These are phyloP conservation scores for Prunella vulgaris DNA, from an alignment of 257 asterid species.

Conservation along the genomic window DNA sequence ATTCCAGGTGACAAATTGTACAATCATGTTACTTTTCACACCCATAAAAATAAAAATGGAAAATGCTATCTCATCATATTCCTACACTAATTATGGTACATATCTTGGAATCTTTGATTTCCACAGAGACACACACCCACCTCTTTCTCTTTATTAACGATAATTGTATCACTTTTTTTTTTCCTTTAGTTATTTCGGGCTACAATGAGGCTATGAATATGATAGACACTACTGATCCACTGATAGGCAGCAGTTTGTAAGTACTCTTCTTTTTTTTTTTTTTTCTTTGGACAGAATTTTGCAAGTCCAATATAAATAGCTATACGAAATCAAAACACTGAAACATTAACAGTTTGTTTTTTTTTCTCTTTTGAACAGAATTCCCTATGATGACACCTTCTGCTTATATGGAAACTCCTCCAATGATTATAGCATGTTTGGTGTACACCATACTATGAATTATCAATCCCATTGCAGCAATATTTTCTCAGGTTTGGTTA, in stretches of 20 bases:
- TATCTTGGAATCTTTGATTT: neutral
- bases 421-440: too few species aligned
- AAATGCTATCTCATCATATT: conserved; percentile 23
- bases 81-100: conserved; percentile 16
- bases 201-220: conserved; percentile 14
- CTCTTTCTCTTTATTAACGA: neutral
- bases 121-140: too few species aligned
- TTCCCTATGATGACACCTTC: conserved; percentile 16
- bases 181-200: neutral
- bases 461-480: neutral
- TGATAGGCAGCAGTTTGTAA: conserved; percentile 18
- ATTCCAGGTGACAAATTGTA: neutral
- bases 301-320: too few species aligned
- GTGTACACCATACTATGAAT: neutral
- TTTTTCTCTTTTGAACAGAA: conserved; percentile 9
- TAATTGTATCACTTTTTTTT: neutral
- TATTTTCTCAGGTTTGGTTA: conserved; percentile 2
- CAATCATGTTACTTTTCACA: neutral
- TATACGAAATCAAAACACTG: neutral
- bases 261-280: too few species aligned
- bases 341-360: neutral
- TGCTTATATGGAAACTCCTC: conserved; percentile 24
- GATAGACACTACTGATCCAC: conserved; percentile 12
- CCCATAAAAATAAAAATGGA: conserved; percentile 10
- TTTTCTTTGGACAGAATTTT: too few species aligned